Conservation (phyloP, 805 yeast genomes). For the Saturnispora gosingensis region DNA sequence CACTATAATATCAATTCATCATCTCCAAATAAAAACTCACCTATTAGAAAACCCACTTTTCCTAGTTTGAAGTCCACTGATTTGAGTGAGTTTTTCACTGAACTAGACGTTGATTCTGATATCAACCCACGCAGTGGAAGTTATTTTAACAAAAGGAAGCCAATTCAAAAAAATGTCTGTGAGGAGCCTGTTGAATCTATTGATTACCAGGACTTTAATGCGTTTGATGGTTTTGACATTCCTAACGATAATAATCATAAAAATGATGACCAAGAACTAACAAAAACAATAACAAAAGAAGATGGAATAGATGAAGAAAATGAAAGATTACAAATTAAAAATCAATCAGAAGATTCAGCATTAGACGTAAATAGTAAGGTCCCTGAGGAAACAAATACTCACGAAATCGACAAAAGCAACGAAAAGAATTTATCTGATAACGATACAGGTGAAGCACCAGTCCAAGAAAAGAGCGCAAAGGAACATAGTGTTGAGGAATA, state of each 20-base stretch:
- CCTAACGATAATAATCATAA: neutral
- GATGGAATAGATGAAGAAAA: neutral
- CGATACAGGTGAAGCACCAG: neutral
- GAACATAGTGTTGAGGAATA: neutral
- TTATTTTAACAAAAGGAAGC: constrained; percentile 7
- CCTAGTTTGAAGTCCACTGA: constrained; percentile 13
- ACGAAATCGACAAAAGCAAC: no score
- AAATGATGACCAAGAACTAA: neutral
- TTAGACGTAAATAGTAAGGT: no score
- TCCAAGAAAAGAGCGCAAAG: neutral
- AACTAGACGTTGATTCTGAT: constrained; percentile 19
- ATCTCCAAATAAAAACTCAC: constrained; percentile 4
- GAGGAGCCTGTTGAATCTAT: neutral
- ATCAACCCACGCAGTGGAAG: constrained; percentile 5
- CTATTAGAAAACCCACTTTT: neutral
- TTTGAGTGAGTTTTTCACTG: constrained; percentile 12
- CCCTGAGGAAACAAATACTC: no score
- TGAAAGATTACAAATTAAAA: neutral
- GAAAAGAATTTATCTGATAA: no score
- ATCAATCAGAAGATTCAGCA: neutral
- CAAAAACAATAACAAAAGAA: neutral
- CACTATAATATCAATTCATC: constrained; percentile 1
- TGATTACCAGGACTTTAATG: constrained; percentile 7
- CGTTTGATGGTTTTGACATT: neutral
- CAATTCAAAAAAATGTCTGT: neutral